Conservation (phyloP, 805 yeast genomes). For the Pichia sporocuriosa region DNA sequence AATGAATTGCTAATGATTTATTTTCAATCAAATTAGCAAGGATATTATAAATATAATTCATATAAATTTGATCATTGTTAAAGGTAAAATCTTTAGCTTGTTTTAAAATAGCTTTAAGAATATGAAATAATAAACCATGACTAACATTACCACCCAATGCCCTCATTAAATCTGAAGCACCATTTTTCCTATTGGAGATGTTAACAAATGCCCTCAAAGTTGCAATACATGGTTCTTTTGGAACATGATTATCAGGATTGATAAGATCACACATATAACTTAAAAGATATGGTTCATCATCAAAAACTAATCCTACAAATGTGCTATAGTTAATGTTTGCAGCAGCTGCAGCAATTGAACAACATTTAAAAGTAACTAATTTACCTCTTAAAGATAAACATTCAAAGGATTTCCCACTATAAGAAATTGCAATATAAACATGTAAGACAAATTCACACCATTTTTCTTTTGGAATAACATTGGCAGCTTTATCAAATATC, state of each 20-base stretch:
- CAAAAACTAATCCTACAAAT: slow-evolving; percentile 60
- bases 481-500: slow-evolving; percentile 54
- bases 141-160: slow-evolving; percentile 80
- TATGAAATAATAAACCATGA: slow-evolving; percentile 76
- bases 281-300: slow-evolving; percentile 64
- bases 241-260: slow-evolving; percentile 54
- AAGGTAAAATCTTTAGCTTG: slow-evolving; percentile 32
- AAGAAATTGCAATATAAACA: slow-evolving; percentile 66
- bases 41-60: slow-evolving; percentile 47
- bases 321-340: slow-evolving; percentile 50
- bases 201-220: slow-evolving; percentile 65
- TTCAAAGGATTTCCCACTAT: slow-evolving; percentile 46
- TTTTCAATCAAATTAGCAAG: slow-evolving; percentile 56
- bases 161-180: slow-evolving; percentile 72
- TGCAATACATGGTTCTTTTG: slow-evolving; percentile 47
- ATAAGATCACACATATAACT: slow-evolving; percentile 64
- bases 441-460: slow-evolving; percentile 59
- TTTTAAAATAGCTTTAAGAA: slow-evolving; percentile 56
- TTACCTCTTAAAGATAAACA: slow-evolving; percentile 49
- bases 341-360: slow-evolving; percentile 58
- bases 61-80: slow-evolving; percentile 21
- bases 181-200: slow-evolving; percentile 56
- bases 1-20: slow-evolving; percentile 45
- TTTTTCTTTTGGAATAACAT: slow-evolving; percentile 50
- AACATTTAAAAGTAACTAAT: slow-evolving; percentile 56